Evolutionary conservation across 257 asterid species (phyloP), one percentile per base, ranked within the genome.

Genomic region (Voacanga thouarsii): DNA sequence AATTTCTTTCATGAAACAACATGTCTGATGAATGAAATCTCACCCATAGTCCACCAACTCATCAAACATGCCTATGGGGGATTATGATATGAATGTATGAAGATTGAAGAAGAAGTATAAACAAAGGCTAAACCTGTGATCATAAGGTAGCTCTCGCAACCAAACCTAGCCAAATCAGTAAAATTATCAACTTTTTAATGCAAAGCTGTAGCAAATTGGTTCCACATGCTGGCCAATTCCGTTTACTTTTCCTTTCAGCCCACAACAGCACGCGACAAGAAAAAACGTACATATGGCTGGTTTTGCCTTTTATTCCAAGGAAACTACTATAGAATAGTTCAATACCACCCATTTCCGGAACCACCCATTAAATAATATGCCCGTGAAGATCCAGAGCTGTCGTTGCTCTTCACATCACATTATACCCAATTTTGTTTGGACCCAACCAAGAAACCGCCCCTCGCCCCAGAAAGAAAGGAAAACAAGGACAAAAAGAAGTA

Each of bases 381-480:
- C 59, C 43, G 23, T 78, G 74, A 63, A 79, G n/a, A 63, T 45
- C 72, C 71, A 21, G 51, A 56, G 30, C 72, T 64, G 30, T 67
- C 37, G 16, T 28, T 49, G 2, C 15, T 18, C 71, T 64, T 49
- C 26, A 55, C 78, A 61, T 56, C 14, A 44, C 10, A 33, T 33
- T 33, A 33, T 33, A 57, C 19, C 66, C 66, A 30, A 19, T 39
- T 71, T 39, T 45, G 30, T 68, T 12, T 10, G 26, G 45, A 23
- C 47, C 45, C 39, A 37, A 45, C 0, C 18, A 24, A 18, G 45
- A 4, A 28, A 51, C 50, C 47, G 26, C 76, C 43, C 60, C 59
- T 26, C 55, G 5, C 26, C 21, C 9, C 0, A 56, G 37, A 55
- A 44, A 57, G 7, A 71, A 12, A n/a, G 45, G 18, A 47, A 65